A percentile compares a stretch with the other conserved stretches of the same genome.
phyloP scores from a whole-genome alignment of 768 basidiomycete genomes.

The Cystobasidium ongulense region DNA sequence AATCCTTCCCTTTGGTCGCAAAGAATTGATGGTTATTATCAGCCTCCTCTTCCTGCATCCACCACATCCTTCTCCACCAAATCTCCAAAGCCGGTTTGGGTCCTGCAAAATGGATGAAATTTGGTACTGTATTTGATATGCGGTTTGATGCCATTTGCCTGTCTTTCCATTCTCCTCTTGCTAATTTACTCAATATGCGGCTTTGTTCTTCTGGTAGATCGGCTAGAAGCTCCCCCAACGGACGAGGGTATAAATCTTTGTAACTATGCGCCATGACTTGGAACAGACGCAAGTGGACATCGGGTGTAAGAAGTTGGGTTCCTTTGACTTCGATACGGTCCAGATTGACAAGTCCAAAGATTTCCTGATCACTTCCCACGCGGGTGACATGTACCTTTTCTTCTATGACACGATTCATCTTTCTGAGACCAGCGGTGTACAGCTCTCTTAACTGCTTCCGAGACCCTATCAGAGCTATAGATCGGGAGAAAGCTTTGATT shows the following conservation, averaged over 20 bases:
- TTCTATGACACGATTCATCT: background rate
- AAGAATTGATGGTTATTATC: background rate
- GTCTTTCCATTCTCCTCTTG: background rate
- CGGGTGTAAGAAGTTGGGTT: background rate
- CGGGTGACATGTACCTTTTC: background rate
- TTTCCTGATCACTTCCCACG: slow-evolving; percentile 19
- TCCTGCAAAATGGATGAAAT: slow-evolving; percentile 16
- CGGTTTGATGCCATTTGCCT: slow-evolving; percentile 5
- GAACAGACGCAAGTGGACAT: slow-evolving; percentile 10
- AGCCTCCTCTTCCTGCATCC: slow-evolving; percentile 4
- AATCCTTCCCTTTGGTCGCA: background rate
- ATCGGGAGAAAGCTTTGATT: background rate
- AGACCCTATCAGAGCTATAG: background rate
- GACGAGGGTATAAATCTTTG: background rate
- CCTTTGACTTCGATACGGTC: background rate
- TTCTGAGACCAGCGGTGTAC: background rate
- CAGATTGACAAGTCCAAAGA: slow-evolving; percentile 5
- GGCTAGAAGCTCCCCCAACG: background rate
- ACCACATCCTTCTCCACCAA: slow-evolving; percentile 19
- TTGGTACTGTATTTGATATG: background rate
- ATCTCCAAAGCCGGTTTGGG: slow-evolving; percentile 1
- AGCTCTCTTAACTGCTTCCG: background rate
- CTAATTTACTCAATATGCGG: background rate
- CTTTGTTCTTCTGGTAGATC: slow-evolving; percentile 4
- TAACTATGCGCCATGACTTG: slow-evolving; percentile 12